Evolutionary conservation across 441 rosid genomes (phyloP), one percentile per base, ranked within the genome.

Genomic region (Gossypium lobatum): DNA sequence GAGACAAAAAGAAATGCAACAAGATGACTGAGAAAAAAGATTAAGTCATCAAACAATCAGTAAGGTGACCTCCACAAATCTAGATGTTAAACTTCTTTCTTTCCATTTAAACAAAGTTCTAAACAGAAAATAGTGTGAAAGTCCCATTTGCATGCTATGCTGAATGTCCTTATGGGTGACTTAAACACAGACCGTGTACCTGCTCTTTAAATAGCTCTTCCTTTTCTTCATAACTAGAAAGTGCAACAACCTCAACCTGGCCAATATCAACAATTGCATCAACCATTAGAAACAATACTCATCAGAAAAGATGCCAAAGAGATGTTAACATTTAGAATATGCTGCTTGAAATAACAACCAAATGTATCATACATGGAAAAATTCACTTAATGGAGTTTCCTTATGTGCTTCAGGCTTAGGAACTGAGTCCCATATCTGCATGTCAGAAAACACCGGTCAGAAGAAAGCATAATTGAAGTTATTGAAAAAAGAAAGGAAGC

Each of bases 231-330:
- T 53, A 96, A 88, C 98, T 96, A 82, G 94, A 89, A 73, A 96
- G 97, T 25, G 98, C 99, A 82, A 87, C 93, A 73, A 96, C 98
- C 84, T 96, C 93, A 82, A 96, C 99, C 99, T 96, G 88, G 68
- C 70, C 76, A 76, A 50, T 53, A 57, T 50, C 70, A 74, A 67
- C 74, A 28, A 57, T 10, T 7, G 68, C 42, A 71, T 70, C 28
- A 42, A 72, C 81, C 76, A 71, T 39, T 10, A 28, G 25, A 25
- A 66, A 72, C 23, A 55, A 62, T 14, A 65, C 37, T 25, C 31
- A 14, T 53, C 25, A 20, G 25, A 34, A 34, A 64, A 28, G 13
- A 53, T 21, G 17, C 11, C 68, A 39, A 18, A 57, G 28, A 16
- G 42, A 48, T 23, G 62, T 50, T 34, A 74, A 65, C 72, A 42